Base-by-base conservation (phyloP, 345 rosid species). In the Diplotaxis tenuifolia region DNA sequence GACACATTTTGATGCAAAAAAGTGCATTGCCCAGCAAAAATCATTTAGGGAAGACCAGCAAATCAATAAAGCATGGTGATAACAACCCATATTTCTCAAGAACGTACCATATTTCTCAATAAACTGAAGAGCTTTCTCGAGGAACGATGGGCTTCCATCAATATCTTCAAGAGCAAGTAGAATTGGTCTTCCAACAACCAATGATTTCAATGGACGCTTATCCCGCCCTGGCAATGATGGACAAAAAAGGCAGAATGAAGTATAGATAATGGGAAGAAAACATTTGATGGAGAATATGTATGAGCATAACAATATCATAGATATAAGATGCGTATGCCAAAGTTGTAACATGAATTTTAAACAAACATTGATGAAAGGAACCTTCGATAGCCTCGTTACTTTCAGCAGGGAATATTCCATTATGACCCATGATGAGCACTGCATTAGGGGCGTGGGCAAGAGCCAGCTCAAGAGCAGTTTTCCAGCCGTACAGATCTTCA, bases 141-240 rank as follows among this genome's bases (percentile, higher is more conserved):
- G 96, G 75, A 95, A 95, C 36, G 99, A 95, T 69, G 99, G 99
- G 65, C 99, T 84, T 62, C 99, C 97, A 81, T 95, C 99, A 83
- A 95, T 95, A 82, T 95, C 97, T 83, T 95, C 99, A 63, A 95
- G 91, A 54, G 99, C 96, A 80, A 95, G 97, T 79, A 95, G 84
- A 77, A 95, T 95, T 38, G 99, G 99, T 72, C 99, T 92, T 72
- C 99, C 99, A 82, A 95, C 96, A 59, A 95, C 96, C 90, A 95
- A 71, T 49, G 99, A 95, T 80, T 95, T 95, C 54, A 89, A 85
- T 9, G 96, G 86, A 57, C 89, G 91, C 79, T 92, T 95, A 60
- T 90, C 97, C 85, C 97, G 84, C 92, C 97, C 99, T 92, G 16
- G 53, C 36, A 70, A 28, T 22, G 55, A 67, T 20, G 34, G 62